Evolutionary conservation across 2,329 filamentous ascomycete genomes (phyloP), one percentile per base, ranked within the genome.

Genomic region (Blastomyces silverae): DNA sequence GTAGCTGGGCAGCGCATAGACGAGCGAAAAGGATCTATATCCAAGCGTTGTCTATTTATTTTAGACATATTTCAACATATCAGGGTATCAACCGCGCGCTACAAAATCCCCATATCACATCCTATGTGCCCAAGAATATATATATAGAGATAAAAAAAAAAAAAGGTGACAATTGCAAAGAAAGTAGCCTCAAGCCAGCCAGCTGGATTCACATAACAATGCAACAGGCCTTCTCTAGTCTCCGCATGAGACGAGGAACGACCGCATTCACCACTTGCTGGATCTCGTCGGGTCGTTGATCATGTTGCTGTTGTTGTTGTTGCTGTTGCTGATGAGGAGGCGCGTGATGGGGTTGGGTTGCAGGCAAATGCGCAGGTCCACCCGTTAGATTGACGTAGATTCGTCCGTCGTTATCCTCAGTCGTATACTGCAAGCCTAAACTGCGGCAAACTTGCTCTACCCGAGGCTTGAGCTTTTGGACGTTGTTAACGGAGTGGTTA

Each of bases 381-480:
- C 92, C 91, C 69, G 88, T 86, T 68, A 97, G 81, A 73, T 97
- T 89, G 67, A 97, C 86, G 74, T 91, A 96, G 53, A 99, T 92
- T 20, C 92, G 81, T 0, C 94, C 94, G 10, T 89, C 89, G 71
- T 99, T 97, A 60, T 89, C 88, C 80, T 97, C 94, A 1, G 91
- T 95, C 64, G 84, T 79, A 77, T 89, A 97, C 71, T 92, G 84
- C 64, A 99, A 81, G 0, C 92, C 91, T 56, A 96, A 78, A 75
- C 97, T 89, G 60, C 81, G 84, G 77, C 93, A 96, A 60, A 97
- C 82, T 74, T 90, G 84, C 79, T 97, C 92, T 55, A 97, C 91
- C 67, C 90, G 84, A n/a, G 94, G 94, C 79, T 96, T 97, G 77
- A 99, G 87, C 82, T 94, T 97, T 77, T 96, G 91, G 31, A 97